A percentile compares a stretch with the other conserved stretches of the same genome.
phyloP scores from a whole-genome alignment of 2,329 filamentous ascomycete species.

The Fusarium tupiense region DNA sequence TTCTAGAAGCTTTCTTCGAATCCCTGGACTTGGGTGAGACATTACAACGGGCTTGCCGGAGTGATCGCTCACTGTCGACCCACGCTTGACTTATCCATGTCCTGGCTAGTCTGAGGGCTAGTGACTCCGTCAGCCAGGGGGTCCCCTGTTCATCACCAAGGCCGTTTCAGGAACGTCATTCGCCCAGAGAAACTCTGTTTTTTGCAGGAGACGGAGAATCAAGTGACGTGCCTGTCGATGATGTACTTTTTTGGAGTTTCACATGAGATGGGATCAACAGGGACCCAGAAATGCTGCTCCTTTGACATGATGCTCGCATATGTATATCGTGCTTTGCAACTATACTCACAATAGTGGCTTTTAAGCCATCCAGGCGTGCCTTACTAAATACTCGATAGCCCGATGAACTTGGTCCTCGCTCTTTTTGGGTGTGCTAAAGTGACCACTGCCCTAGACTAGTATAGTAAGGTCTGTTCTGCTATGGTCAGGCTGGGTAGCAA shows the following conservation, averaged over 20 bases:
- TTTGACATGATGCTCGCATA: no score
- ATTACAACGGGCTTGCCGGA: slow-evolving; percentile 46
- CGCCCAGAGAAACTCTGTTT: slow-evolving; percentile 16
- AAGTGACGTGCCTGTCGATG: slow-evolving; percentile 27
- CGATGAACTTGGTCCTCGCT: not conserved
- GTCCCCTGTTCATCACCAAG: slow-evolving; percentile 32
- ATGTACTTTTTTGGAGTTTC: slow-evolving; percentile 11
- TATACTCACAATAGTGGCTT: not conserved
- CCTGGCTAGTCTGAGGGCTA: slow-evolving; percentile 39
- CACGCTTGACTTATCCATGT: slow-evolving; percentile 33
- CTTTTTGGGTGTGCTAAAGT: slow-evolving; percentile 5
- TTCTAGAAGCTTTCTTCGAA: slow-evolving; percentile 48
- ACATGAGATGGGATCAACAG: slow-evolving; percentile 18
- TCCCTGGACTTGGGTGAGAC: slow-evolving; percentile 40
- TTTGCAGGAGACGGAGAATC: slow-evolving; percentile 7
- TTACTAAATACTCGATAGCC: slow-evolving; percentile 29
- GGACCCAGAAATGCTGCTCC: not conserved
- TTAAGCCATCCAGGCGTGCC: slow-evolving; percentile 20
- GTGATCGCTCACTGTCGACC: slow-evolving; percentile 40
- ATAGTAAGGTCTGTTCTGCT: not conserved
- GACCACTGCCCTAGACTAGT: not conserved
- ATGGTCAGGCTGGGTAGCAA: slow-evolving; percentile 8
- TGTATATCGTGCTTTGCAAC: no score
- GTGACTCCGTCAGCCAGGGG: slow-evolving; percentile 28
- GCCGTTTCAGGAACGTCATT: slow-evolving; percentile 46